A percentile compares a stretch with the other conserved stretches of the same genome.
Conservation (phyloP, 1,284 basidiomycete genomes). For the Fomitopsis betulina region DNA sequence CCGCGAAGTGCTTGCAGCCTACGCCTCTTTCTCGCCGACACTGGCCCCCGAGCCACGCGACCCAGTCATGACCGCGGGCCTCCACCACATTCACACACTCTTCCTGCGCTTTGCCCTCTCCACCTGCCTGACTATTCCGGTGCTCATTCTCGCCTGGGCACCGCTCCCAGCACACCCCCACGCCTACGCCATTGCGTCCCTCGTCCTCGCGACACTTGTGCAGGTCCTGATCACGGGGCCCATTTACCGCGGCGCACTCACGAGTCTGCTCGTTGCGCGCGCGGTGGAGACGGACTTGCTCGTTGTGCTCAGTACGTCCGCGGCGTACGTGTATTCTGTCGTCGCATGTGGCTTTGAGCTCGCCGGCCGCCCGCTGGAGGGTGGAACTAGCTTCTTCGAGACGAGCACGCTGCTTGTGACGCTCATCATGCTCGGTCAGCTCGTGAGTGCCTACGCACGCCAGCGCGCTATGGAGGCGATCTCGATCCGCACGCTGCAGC, state of each 20-base stretch:
- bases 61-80: slow-evolving; percentile 23
- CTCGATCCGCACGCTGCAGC: slow-evolving; percentile 32
- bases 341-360: slow-evolving; percentile 36
- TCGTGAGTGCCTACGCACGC: slow-evolving; percentile 37
- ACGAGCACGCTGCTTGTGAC: slow-evolving; percentile 41
- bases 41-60: slow-evolving; percentile 24
- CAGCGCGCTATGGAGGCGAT: slow-evolving; percentile 33
- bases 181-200: slow-evolving; percentile 33
- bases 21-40: slow-evolving; percentile 19
- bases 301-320: slow-evolving; percentile 36
- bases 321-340: slow-evolving; percentile 40
- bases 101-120: slow-evolving; percentile 29
- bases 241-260: slow-evolving; percentile 33
- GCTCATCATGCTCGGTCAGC: slow-evolving; percentile 39
- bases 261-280: slow-evolving; percentile 35
- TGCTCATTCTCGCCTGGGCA: slow-evolving; percentile 43
- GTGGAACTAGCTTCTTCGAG: slow-evolving; percentile 39
- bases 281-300: slow-evolving; percentile 39
- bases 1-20: slow-evolving; percentile 19
- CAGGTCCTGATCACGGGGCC: slow-evolving; percentile 34
- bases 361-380: slow-evolving; percentile 28
- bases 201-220: slow-evolving; percentile 38
- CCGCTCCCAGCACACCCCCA: slow-evolving; percentile 30
- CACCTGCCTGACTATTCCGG: slow-evolving; percentile 35
- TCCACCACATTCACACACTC: slow-evolving; percentile 27